Base-by-base conservation (phyloP, 2,329 filamentous ascomycete genomes). In the Drechslera avenae region DNA sequence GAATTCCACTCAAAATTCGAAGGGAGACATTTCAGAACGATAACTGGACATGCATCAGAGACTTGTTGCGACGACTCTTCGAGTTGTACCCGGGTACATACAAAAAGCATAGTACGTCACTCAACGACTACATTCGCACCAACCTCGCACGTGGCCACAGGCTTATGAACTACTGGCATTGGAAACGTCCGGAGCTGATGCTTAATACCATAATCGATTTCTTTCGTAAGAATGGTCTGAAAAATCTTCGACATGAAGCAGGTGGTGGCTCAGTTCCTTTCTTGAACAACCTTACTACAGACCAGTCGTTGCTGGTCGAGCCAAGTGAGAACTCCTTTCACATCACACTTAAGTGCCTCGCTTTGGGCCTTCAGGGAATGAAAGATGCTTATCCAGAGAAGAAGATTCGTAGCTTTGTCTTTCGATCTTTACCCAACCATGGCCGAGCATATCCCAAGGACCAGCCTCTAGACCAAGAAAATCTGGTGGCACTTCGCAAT, bases 381-480 rank as follows among this genome's bases (percentile, higher is more conserved):
- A 71, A 70, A 12, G 47, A 66, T 14, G 46, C 73, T 0, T 81
- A 82, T 56, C 63, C 76, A 5, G 78, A 79, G 39, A 84, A 81
- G 56, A 83, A 80, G 62, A 76, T 86, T 41, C 76, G 77, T 13
- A 81, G 81, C 49, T 78, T 84, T 46, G 78, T 80, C 3, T 84
- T 80, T 75, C 79, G 84, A 18, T 75, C 82, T 18, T 75, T 85
- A 26, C 84, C 84, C 3, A 86, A 85, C 49, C 83, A 86, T 63
- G 82, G 81, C 3, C 79, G 83, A n/a, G 78, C 73, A 5, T 84
- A 84, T 64, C 81, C 78, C 1, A 86, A 85, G 62, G 83, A 86
- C 21, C 73, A 81, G 51, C 69, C 76, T 4, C 65, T 86, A 12
- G 75, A 75, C 23, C 75, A 79, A 45, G 75, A 79, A 48, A 83